Evolutionary conservation across 2,329 filamentous ascomycete genomes (phyloP).

Genomic region (Botrytis hyacinthi): DNA sequence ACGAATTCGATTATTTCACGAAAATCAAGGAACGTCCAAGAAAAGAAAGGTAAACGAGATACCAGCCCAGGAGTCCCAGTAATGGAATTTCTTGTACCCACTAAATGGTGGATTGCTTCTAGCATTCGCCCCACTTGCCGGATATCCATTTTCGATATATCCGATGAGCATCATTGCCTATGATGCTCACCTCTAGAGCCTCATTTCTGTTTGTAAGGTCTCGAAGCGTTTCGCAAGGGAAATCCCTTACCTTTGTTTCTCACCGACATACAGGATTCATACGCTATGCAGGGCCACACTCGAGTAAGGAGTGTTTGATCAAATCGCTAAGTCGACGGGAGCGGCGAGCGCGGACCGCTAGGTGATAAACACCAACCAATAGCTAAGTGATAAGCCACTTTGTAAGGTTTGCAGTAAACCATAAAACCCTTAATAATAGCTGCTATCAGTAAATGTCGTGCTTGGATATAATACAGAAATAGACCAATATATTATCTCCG

Average conservation of each 20-base stretch:
- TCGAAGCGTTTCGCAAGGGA: not conserved
- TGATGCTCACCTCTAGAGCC: not conserved
- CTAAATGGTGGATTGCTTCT: not conserved
- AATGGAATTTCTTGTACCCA: not conserved
- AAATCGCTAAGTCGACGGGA: not conserved
- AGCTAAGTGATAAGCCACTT: not conserved
- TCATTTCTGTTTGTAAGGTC: not conserved
- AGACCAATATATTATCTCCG: no score
- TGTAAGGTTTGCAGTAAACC: no score
- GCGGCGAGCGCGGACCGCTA: not conserved
- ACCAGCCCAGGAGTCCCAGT: not conserved
- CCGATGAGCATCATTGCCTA: not conserved
- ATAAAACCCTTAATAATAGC: not conserved
- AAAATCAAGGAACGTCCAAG: conserved; percentile 2
- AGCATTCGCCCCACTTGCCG: not conserved
- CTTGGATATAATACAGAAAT: not conserved
- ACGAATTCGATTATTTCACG: not conserved
- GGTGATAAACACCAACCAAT: not conserved
- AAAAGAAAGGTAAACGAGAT: not conserved
- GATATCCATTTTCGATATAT: not conserved
- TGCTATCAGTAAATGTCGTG: not conserved
- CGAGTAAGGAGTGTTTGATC: not conserved
- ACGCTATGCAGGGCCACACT: not conserved
- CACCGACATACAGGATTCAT: not conserved
- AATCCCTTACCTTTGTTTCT: not conserved